A percentile compares a stretch with the other conserved stretches of the same genome.
Evolutionary conservation across 1,284 basidiomycete genomes (phyloP).

Genomic region (Volvariella volvacea): DNA sequence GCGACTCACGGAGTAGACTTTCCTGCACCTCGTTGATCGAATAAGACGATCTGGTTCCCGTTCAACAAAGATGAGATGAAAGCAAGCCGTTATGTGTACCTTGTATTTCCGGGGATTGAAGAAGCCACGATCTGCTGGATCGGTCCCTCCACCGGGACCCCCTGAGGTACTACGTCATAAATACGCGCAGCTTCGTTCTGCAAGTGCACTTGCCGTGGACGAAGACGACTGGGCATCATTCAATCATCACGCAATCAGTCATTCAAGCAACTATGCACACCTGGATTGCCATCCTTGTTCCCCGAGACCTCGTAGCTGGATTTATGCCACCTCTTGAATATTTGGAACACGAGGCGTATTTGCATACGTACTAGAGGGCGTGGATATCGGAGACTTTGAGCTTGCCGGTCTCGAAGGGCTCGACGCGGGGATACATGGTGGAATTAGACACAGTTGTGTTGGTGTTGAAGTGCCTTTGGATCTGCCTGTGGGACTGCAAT

Average conservation of each 20-base stretch:
- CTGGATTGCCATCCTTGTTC: conserved; percentile 69
- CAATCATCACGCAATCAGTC: not conserved
- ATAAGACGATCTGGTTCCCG: conserved; percentile 54
- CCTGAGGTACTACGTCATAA: conserved; percentile 27
- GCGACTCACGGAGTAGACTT: conserved; percentile 69
- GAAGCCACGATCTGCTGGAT: conserved; percentile 63
- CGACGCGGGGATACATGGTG: conserved; percentile 50
- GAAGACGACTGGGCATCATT: conserved; percentile 60
- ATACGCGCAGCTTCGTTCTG: not conserved
- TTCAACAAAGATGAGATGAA: not conserved
- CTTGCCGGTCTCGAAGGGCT: conserved; percentile 59
- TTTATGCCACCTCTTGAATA: not conserved
- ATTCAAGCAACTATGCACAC: conserved; percentile 29
- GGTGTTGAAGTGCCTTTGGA: too few relatives aligned
- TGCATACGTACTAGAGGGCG: conserved; percentile 62
- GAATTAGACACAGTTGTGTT: too few relatives aligned
- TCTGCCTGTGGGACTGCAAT: too few relatives aligned
- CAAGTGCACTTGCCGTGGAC: conserved; percentile 52
- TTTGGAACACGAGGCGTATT: not conserved
- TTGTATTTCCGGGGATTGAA: conserved; percentile 85
- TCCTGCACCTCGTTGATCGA: conserved; percentile 87
- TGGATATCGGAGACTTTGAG: conserved; percentile 75
- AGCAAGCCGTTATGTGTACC: conserved; percentile 27
- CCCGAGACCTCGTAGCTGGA: conserved; percentile 76
- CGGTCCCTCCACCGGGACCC: conserved; percentile 71